These are phyloP conservation scores for Selaginella tamariscina DNA, from an alignment of 75 land plant species.

Conservation along the genomic window DNA sequence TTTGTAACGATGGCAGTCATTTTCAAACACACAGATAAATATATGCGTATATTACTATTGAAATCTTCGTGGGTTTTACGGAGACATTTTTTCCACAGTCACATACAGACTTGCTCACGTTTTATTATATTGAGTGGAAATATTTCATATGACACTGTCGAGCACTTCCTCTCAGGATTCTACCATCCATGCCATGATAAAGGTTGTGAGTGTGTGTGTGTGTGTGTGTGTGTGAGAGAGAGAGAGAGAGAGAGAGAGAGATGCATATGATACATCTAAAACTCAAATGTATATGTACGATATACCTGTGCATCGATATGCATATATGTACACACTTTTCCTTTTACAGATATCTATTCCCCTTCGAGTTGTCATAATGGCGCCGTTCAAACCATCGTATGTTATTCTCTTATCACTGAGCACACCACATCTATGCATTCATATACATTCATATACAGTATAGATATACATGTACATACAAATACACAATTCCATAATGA, in stretches of 20 bases:
- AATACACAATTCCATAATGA: no score
- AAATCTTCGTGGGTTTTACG: no score
- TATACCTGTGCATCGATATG: background rate
- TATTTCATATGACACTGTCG: conserved; percentile 28
- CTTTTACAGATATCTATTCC: conserved; percentile 38
- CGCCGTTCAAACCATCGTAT: conserved; percentile 43
- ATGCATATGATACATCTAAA: no score
- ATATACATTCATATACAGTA: no score
- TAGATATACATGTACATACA: no score
- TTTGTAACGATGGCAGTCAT: conserved; percentile 22
- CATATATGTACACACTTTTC: background rate
- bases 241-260: no score
- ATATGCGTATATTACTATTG: no score
- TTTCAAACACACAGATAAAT: conserved; percentile 27
- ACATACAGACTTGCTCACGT: conserved; percentile 28
- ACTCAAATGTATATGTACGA: no score
- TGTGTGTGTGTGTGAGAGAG: background rate
- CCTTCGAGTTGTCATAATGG: conserved; percentile 36
- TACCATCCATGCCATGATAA: conserved; percentile 40
- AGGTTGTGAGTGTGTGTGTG: conserved; percentile 13
- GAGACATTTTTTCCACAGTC: no score
- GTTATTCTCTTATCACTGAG: background rate
- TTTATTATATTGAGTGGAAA: conserved; percentile 40
- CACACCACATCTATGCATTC: no score
- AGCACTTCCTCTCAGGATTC: conserved; percentile 39